Evolutionary conservation across 768 basidiomycete genomes (phyloP).

Genomic region (Agrocybe pediades): DNA sequence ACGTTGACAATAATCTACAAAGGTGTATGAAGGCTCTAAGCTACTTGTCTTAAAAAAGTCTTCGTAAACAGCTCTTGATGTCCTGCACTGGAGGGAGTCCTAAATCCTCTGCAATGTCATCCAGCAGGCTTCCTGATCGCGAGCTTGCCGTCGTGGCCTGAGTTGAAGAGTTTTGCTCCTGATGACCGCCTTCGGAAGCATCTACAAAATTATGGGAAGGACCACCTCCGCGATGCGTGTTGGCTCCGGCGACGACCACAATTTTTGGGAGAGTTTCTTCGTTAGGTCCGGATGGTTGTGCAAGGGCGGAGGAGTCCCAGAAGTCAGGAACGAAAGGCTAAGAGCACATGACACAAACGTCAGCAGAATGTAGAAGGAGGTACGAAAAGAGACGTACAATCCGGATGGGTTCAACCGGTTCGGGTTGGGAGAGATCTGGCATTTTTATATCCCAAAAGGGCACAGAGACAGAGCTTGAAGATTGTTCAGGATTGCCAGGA

Average conservation of each 20-base stretch:
- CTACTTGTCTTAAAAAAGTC: constrained; percentile 21
- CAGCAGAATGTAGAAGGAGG: constrained; percentile 1
- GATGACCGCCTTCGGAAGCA: background rate
- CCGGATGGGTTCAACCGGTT: constrained; percentile 47
- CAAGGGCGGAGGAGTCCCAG: constrained; percentile 36
- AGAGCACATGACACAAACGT: constrained; percentile 28
- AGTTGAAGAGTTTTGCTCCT: background rate
- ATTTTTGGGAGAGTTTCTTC: constrained; percentile 40
- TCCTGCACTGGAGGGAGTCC: constrained; percentile 39
- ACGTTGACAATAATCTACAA: background rate
- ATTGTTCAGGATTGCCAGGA: constrained; percentile 32
- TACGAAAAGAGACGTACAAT: constrained; percentile 49
- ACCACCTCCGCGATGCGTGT: constrained; percentile 37
- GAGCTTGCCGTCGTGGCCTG: constrained; percentile 6
- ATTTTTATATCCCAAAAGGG: constrained; percentile 51
- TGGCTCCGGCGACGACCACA: constrained; percentile 43
- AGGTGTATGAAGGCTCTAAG: no score
- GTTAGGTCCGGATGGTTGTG: constrained; percentile 10
- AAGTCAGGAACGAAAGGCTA: constrained; percentile 52
- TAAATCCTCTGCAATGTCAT: constrained; percentile 48
- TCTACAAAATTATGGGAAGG: constrained; percentile 36
- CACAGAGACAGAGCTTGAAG: constrained; percentile 30
- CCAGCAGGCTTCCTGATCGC: constrained; percentile 36
- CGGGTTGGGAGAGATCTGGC: constrained; percentile 53
- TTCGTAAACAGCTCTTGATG: constrained; percentile 31